Base-by-base conservation (phyloP, 768 basidiomycete species). In the Pluteus cervinus region DNA sequence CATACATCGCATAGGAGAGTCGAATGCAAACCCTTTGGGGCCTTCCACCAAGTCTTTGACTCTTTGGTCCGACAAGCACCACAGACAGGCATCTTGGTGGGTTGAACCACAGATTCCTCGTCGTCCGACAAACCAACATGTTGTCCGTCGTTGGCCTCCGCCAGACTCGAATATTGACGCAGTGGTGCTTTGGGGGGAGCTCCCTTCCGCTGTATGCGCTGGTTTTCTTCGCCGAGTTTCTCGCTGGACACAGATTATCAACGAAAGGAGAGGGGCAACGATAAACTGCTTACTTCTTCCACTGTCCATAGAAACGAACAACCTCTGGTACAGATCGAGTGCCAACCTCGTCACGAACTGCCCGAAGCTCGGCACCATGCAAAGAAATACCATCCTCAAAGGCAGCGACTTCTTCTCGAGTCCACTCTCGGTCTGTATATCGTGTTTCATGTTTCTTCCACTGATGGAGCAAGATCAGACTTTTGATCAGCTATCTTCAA, bases 21-120 rank as follows among this genome's bases (percentile, higher is more conserved):
- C 2, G 83, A 83, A 0, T 69, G 58, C n/a, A 93, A 71, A 15
- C 84, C 86, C 53, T 87, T 87, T 2, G 91, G 92, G 10, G 90
- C 89, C 55, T 86, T 87, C 89, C 89, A 96, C 91, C 91, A 96
- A 3, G 60, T 63, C 24, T 69, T 69, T 5, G 85, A 85, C 42
- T 89, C 86, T 39, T 81, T 79, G 5, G 85, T 86, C 33, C 84
- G 70, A 56, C 91, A 96, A 3, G 87, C 86, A 24, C 86, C 89
- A 51, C 91, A 96, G 43, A 68, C 75, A 20, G 66, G 73, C 24
- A 68, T 62, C 52, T 68, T 79, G 29, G 69, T 68, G 23, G 69
- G 69, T 40, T 72, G 70, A 37, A 84, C 69, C 44, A 88, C 68
- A 2, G 89, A 92, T 8, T 76, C 76, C 53, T 92, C 89, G 39